Base-by-base conservation (phyloP, 2,329 filamentous ascomycete genomes). In the Alternaria rosae region DNA sequence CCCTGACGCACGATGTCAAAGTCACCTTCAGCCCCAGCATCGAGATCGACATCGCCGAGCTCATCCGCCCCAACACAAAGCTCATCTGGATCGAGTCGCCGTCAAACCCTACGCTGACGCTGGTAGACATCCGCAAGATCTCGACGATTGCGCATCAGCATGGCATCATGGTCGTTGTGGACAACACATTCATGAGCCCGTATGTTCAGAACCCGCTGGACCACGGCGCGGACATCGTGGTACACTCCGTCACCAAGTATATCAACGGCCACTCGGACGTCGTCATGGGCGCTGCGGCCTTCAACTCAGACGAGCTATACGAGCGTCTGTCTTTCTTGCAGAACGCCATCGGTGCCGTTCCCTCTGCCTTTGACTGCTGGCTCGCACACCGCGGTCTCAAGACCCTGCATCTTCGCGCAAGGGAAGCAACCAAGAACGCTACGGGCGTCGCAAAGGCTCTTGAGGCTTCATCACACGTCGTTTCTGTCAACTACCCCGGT, bases 191-290 rank as follows among this genome's bases (percentile, higher is more conserved):
- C 85, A 85, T 98, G 77, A 94, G 91, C 64, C 95, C 95, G 30
- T 99, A 98, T 79, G 87, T 99, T 50, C 95, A 99, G 83, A 98
- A 97, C 82, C 95, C 95, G 4, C 88, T 99, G 58, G 91, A 96
- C 77, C 92, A 94, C 78, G 95, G 95, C 71, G 95, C 95, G 70
- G 95, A 99, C 80, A 94, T 98, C 68, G 94, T 98, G 70, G 91
- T 98, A 44, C 94, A 98, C 86, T 94, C 90, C 57, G 95, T 99
- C 58, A 99, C 95, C 45, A 99, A 99, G 84, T 99, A 98, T 83
- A 98, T 99, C 84, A 98, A 98, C 80, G 95, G 95, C 53, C 95
- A 99, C 84, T 89, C 86, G 2, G 95, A 99, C 79, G 95, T 99
- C 9, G 90, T 98, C 73, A 99, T 99, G 95, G 95, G 95, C 69